Base-by-base conservation (phyloP, 768 basidiomycete genomes). In the Russula olivacea region DNA sequence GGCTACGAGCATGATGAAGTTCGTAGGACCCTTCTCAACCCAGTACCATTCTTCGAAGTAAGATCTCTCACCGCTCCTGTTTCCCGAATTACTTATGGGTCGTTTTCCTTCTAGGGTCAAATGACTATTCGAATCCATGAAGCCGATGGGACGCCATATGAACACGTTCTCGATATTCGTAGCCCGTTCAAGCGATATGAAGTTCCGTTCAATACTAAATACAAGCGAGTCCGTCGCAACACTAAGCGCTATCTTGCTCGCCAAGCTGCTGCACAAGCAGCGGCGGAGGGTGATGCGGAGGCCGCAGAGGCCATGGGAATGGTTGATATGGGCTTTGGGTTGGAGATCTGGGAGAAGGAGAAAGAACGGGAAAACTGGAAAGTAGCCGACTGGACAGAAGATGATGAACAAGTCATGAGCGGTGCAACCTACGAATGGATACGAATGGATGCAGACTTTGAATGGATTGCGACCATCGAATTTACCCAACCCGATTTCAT, bases 391-490 rank as follows among this genome's bases (percentile, higher is more conserved):
- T 98, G 97, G 97, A 91, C 90, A 5, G 95, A 97, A 70, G 93
- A 97, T 68, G 94, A 98, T 63, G 95, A 97, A 71, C 86, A 88
- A 63, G 79, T 82, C 48, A 96, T 98, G 92, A 87, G 89, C 43
- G 91, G 91, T 19, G 95, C 96, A 66, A 96, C 93, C 3, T 99
- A 98, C 74, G 97, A 99, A 75, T 99, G 96, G 96, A 98, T 99
- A 62, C 80, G 97, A 66, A 91, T 98, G 81, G 97, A 99, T 71
- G 94, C 97, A 17, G 97, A 99, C 72, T 95, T 97, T 73, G 97
- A 99, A 76, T 99, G 97, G 97, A 90, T 98, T 59, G 89, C 92
- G n/a, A 82, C 81, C 43, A 83, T 98, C 65, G 86, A 85, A 66
- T 98, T 96, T 66, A 90, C 95, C 55, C 93, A 98, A 76, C 93